Conservation (phyloP, 2,329 filamentous ascomycete species). For the Colletotrichum destructivum region DNA sequence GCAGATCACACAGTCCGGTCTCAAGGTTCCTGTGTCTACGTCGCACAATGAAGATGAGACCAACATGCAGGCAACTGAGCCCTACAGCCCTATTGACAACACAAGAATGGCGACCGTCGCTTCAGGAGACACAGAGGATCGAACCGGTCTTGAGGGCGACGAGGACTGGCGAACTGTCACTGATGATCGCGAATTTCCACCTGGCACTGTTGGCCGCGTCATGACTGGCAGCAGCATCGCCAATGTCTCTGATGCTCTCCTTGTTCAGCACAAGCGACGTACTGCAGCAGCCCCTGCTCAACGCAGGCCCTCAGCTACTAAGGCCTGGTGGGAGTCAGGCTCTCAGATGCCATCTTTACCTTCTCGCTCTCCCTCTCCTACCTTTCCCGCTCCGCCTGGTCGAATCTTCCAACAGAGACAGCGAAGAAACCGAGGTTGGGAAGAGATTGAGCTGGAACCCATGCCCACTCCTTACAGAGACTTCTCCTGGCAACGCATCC, state of each 20-base stretch:
- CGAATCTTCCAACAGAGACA: neutral
- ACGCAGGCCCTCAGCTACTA: constrained; percentile 5
- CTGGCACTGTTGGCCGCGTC: constrained; percentile 29
- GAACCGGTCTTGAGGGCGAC: constrained; percentile 19
- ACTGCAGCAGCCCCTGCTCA: neutral
- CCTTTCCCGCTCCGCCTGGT: constrained; percentile 15
- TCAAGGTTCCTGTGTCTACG: constrained; percentile 27
- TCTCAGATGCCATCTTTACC: neutral
- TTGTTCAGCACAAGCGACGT: constrained; percentile 11
- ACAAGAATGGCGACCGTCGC: constrained; percentile 14
- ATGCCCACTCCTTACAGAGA: constrained; percentile 2
- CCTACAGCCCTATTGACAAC: constrained; percentile 30
- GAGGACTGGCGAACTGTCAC: constrained; percentile 43
- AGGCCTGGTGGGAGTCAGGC: constrained; percentile 28
- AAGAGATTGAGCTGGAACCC: constrained; percentile 30
- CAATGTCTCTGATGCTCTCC: constrained; percentile 38
- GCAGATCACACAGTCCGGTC: constrained; percentile 32
- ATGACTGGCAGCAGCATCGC: constrained; percentile 44
- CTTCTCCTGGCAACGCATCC: constrained; percentile 7
- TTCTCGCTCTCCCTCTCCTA: constrained; percentile 4
- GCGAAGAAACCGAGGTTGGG: constrained; percentile 15
- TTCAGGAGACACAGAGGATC: constrained; percentile 14
- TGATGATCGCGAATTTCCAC: constrained; percentile 29
- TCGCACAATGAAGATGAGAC: constrained; percentile 5
- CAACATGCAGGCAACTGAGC: constrained; percentile 17